Evolutionary conservation across 208 protist genomes (phyloP), one percentile per base, ranked within the genome.

Genomic region (Leishmania turanica): DNA sequence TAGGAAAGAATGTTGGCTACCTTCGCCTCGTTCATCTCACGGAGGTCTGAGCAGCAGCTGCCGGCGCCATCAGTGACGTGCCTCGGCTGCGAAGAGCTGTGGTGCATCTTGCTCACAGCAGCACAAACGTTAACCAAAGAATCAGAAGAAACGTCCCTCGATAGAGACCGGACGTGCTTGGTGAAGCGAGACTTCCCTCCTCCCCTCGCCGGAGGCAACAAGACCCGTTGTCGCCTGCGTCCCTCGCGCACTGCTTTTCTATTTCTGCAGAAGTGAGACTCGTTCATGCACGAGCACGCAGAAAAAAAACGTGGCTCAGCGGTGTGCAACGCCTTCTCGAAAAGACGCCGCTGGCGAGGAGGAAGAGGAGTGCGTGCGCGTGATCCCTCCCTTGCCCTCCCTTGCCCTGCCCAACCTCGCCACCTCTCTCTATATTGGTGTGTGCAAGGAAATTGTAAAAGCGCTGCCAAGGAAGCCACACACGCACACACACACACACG

Each of bases 1-100:
- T 97, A 97, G 51, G 91, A 88, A 31, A 97, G 86, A 47, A 97
- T 96, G 79, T 96, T 94, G 13, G 89, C 88, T 34, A 96, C 95
- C 75, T 95, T 98, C 34, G 92, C 92, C 40, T 96, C 92, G 76
- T 98, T 98, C 47, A 98, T 91, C 81, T 98, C 91, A 4, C 90
- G 89, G n/a, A 97, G 81, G 69, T 96, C 92, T 27, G 94, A 95
- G 80, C 89, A 91, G 54, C 84, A 85, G 81, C 91, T 96, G 21
- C 78, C 84, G 0, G 70, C 47, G 66, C 72, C 78, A 2, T 60
- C 47, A n/a, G 45, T 47, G 45, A 65, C 37, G 21, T 45, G 27
- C 31, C 56, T 77, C 74, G 73, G 79, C 69, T 73, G 69, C 47
- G 69, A 73, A n/a, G 69, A 24, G 69, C 42, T 54, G 21, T 37